These are phyloP conservation scores for Crataegus laevigata DNA, from an alignment of 306 rosid genomes.

Conservation along the genomic window DNA sequence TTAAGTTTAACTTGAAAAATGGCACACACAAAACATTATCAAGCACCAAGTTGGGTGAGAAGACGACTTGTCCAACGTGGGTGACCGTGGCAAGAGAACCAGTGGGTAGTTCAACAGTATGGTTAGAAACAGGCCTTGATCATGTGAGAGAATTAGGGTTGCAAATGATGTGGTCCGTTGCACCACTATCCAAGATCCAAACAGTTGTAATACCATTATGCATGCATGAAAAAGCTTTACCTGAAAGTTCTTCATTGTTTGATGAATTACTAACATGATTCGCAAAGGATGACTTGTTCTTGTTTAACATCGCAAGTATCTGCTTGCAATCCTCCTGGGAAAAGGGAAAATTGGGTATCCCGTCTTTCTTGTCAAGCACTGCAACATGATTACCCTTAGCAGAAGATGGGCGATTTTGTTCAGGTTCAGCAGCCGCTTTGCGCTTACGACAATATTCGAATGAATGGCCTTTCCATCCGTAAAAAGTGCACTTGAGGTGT, in stretches of 20 bases:
- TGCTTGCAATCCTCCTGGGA: background rate
- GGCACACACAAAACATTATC: background rate
- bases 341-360: background rate
- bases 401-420: background rate
- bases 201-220: background rate
- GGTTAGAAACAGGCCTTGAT: background rate
- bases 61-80: background rate
- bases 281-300: background rate
- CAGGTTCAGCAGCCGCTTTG: background rate
- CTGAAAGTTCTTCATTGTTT: background rate
- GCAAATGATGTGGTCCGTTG: no score
- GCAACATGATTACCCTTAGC: background rate
- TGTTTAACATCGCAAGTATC: background rate
- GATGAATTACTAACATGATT: background rate
- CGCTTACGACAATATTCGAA: background rate
- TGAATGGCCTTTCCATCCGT: background rate
- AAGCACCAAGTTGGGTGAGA: background rate
- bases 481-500: background rate
- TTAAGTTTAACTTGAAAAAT: background rate
- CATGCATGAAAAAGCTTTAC: background rate
- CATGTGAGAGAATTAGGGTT: accelerated
- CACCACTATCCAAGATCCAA: no score
- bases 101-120: background rate
- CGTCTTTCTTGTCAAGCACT: no score
- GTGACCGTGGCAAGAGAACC: background rate